Conservation (phyloP, 805 yeast genomes). For the Hanseniaspora mollemarum region DNA sequence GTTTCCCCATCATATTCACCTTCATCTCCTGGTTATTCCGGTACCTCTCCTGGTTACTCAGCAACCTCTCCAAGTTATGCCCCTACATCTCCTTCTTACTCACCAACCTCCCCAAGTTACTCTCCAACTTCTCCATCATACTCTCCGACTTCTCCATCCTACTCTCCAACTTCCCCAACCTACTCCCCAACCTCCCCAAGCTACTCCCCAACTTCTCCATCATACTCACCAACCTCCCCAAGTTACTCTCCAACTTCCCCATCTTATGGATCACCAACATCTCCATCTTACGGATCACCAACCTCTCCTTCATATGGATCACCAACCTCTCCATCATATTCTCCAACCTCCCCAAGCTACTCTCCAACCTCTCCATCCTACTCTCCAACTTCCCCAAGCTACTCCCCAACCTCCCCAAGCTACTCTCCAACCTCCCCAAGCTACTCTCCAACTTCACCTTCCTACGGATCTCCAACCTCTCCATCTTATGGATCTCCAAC, state of each 20-base stretch:
- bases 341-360: constrained; percentile 43
- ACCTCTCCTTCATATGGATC: constrained; percentile 44
- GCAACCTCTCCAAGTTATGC: constrained; percentile 61
- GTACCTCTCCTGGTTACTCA: constrained; percentile 66
- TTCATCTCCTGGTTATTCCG: constrained; percentile 62
- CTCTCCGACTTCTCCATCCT: constrained; percentile 41
- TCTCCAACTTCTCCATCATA: constrained; percentile 53
- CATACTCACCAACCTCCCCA: constrained; percentile 58
- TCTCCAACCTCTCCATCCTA: constrained; percentile 53
- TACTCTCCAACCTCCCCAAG: constrained; percentile 37
- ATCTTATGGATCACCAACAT: constrained; percentile 61
- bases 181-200: constrained; percentile 65
- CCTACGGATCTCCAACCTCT: constrained; percentile 49
- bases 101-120: constrained; percentile 64
- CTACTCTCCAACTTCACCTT: constrained; percentile 52
- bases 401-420: constrained; percentile 39
- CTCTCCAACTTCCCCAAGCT: constrained; percentile 46
- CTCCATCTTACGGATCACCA: constrained; percentile 51
- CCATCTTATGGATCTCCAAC: constrained; percentile 39
- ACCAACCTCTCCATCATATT: constrained; percentile 46
- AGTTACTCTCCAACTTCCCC: constrained; percentile 71
- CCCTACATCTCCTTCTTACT: constrained; percentile 71
- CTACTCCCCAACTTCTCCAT: constrained; percentile 57
- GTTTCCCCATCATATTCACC: constrained; percentile 60
- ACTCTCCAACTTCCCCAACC: constrained; percentile 60